These are phyloP conservation scores for Aspergillus cavernicola DNA, from an alignment of 495 filamentous ascomycete genomes.

Conservation along the genomic window DNA sequence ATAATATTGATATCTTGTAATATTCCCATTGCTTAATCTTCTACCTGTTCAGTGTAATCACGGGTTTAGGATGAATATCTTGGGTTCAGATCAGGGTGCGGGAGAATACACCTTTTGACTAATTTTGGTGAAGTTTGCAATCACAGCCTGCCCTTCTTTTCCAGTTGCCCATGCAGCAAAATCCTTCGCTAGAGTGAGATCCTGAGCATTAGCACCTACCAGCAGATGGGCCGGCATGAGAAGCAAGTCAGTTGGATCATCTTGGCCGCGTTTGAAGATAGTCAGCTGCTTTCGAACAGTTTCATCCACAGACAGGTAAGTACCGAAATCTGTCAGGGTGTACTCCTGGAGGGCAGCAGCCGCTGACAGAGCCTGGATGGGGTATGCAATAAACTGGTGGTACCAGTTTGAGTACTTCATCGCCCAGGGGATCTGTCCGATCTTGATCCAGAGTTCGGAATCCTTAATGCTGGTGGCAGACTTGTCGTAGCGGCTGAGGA, in stretches of 20 bases:
- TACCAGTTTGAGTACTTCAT: constrained; percentile 42
- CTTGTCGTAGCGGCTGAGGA: constrained; percentile 42
- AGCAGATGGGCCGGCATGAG: constrained; percentile 40
- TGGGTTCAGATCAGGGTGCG: neutral
- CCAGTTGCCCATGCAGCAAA: constrained; percentile 37
- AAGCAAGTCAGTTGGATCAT: constrained; percentile 27
- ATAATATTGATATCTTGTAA: too few relatives aligned
- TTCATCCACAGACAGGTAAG: constrained; percentile 29
- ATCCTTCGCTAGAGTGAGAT: constrained; percentile 22
- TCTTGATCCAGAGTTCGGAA: constrained; percentile 38
- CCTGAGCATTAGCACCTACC: constrained; percentile 27
- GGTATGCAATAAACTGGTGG: constrained; percentile 43
- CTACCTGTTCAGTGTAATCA: neutral
- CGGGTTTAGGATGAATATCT: too few relatives aligned
- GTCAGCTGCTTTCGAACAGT: constrained; percentile 20
- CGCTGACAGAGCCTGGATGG: constrained; percentile 36
- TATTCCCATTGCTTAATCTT: too few relatives aligned
- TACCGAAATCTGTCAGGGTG: constrained; percentile 42
- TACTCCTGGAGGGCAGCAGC: constrained; percentile 37
- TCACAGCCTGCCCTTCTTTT: constrained; percentile 30
- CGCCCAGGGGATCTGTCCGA: constrained; percentile 45
- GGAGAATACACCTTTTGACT: constrained; percentile 2
- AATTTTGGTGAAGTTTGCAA: neutral
- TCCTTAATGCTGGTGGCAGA: constrained; percentile 48
- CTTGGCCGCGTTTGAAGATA: constrained; percentile 34